Evolutionary conservation across 1,284 basidiomycete species (phyloP).

Genomic region (Cutaneotrichosporon sp.): DNA sequence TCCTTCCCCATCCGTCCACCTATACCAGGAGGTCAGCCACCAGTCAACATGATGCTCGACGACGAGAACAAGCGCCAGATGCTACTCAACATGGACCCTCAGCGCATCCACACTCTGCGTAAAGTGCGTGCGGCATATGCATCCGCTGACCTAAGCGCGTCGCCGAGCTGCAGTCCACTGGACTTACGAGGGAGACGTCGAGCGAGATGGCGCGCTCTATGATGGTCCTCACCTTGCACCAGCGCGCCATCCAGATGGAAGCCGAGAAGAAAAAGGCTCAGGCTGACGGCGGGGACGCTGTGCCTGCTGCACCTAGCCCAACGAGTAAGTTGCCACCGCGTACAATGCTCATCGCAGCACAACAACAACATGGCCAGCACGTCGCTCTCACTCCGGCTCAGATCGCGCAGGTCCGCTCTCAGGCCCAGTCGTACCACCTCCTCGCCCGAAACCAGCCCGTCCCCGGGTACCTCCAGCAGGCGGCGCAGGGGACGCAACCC

Average conservation of each 20-base stretch:
- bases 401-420: constrained; percentile 77
- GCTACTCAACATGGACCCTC: constrained; percentile 40
- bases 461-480: constrained; percentile 74
- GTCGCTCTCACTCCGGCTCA: constrained; percentile 74
- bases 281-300: neutral
- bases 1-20: constrained; percentile 10
- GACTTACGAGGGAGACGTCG: constrained; percentile 44
- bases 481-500: constrained; percentile 57
- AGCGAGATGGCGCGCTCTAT: constrained; percentile 39
- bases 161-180: constrained; percentile 42
- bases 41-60: constrained; percentile 25
- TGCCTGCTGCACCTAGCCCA: constrained; percentile 27
- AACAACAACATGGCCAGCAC: constrained; percentile 29
- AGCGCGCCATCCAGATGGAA: constrained; percentile 38
- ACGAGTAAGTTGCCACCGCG: constrained; percentile 16
- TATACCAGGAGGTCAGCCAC: constrained; percentile 18
- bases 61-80: constrained; percentile 46
- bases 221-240: constrained; percentile 42
- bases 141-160: constrained; percentile 33
- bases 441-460: constrained; percentile 76
- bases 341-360: constrained; percentile 9
- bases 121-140: constrained; percentile 33
- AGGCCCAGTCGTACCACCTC: constrained; percentile 86
- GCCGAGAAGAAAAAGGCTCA: constrained; percentile 25
- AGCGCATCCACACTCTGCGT: constrained; percentile 30